Evolutionary conservation across 495 filamentous ascomycete species (phyloP).

Genomic region (Jackrogersella multiformis): DNA sequence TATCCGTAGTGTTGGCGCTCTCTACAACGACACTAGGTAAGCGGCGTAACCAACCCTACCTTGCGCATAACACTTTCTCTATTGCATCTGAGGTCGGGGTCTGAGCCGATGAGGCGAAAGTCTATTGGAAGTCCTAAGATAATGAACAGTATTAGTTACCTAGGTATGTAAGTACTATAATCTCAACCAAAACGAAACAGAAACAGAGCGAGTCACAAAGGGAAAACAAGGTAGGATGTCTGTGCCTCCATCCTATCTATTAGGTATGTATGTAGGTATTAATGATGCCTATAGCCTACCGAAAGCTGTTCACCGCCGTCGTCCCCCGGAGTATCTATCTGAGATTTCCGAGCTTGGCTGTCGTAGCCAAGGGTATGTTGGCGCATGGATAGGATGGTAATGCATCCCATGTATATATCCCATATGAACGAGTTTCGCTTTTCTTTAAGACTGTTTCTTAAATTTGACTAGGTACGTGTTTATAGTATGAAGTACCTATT

Average conservation of each 20-base stretch:
- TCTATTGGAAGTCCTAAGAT: not conserved
- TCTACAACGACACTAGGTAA: slow-evolving; percentile 27
- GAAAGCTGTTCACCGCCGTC: slow-evolving; percentile 29
- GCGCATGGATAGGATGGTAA: slow-evolving; percentile 12
- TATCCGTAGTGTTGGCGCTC: slow-evolving; percentile 35
- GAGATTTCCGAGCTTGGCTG: slow-evolving; percentile 23
- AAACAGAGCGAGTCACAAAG: slow-evolving; percentile 7
- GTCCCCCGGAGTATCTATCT: slow-evolving; percentile 30
- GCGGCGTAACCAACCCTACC: slow-evolving; percentile 18
- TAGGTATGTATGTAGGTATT: no score
- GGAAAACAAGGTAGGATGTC: slow-evolving; percentile 23
- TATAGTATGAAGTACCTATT: slow-evolving; percentile 11
- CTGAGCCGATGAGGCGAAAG: slow-evolving; percentile 23
- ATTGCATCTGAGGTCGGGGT: slow-evolving; percentile 29
- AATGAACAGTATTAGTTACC: slow-evolving; percentile 14
- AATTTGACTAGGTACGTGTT: not conserved
- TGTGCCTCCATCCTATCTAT: slow-evolving; percentile 12
- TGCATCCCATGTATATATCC: no score
- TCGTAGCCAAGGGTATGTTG: slow-evolving; percentile 12
- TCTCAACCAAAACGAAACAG: slow-evolving; percentile 13
- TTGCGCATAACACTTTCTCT: slow-evolving; percentile 22
- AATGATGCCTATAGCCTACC: not conserved
- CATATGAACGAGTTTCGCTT: slow-evolving; percentile 13
- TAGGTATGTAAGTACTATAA: slow-evolving; percentile 7
- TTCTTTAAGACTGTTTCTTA: slow-evolving; percentile 17